A percentile compares a stretch with the other conserved stretches of the same genome.
phyloP scores from a whole-genome alignment of 495 filamentous ascomycete species.

The Letharia lupina region DNA sequence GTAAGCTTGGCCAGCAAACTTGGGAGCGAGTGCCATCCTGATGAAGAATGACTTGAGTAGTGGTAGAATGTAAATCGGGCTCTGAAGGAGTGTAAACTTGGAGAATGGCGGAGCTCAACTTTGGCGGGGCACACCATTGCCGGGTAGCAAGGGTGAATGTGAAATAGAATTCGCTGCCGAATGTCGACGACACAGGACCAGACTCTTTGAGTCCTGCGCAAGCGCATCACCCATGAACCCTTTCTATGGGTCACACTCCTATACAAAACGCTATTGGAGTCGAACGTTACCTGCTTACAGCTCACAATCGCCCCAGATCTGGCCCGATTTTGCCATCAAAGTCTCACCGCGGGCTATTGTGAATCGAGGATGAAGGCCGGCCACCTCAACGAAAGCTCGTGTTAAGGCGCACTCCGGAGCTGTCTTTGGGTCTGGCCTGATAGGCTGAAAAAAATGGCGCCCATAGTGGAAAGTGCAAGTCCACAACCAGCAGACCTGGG shows the following conservation, averaged over 20 bases:
- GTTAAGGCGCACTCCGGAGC: neutral
- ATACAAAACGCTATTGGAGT: neutral
- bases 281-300: neutral
- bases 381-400: neutral
- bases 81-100: neutral
- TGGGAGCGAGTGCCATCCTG: conserved; percentile 67
- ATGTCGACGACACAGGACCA: neutral
- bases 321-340: neutral
- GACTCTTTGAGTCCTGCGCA: neutral
- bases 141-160: conserved; percentile 5
- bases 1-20: conserved; percentile 65
- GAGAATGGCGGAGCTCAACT: neutral
- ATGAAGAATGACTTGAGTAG: neutral
- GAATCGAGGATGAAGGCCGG: neutral
- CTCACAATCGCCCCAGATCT: neutral
- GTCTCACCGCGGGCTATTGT: neutral
- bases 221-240: neutral
- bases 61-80: neutral
- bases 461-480: conserved; percentile 13
- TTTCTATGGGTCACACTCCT: neutral
- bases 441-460: conserved; percentile 13
- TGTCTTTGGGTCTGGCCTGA: neutral
- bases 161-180: neutral
- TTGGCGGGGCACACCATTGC: conserved; percentile 11
- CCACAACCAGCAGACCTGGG: conserved; percentile 32